A percentile compares a stretch with the other conserved stretches of the same genome.
phyloP scores from a whole-genome alignment of 129 eudicot genomes.

The Cynara cardunculus region DNA sequence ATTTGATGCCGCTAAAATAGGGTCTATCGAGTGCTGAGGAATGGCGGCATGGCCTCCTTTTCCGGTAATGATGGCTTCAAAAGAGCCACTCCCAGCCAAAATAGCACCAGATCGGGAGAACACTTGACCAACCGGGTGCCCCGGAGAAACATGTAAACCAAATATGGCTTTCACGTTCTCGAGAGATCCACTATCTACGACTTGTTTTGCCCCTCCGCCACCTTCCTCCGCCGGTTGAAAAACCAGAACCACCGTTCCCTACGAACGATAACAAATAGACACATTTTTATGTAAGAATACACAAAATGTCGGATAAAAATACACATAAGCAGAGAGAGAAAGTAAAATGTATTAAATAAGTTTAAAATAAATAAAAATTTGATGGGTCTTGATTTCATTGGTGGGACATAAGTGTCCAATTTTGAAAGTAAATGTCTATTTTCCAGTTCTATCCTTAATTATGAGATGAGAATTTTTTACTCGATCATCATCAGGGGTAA shows the following conservation, averaged over 20 bases:
- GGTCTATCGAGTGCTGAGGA: constrained; percentile 72
- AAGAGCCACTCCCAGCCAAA: constrained; percentile 50
- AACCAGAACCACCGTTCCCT: constrained; percentile 75
- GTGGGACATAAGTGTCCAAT: too few relatives aligned
- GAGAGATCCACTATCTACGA: constrained; percentile 52
- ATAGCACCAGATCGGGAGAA: constrained; percentile 48
- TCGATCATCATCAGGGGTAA: too few relatives aligned
- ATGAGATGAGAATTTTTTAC: too few relatives aligned
- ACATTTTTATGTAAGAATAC: constrained; percentile 1
- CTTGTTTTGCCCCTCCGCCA: constrained; percentile 62
- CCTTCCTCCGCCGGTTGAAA: constrained; percentile 84
- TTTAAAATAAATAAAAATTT: too few relatives aligned
- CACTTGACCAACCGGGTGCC: constrained; percentile 34
- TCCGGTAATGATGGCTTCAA: constrained; percentile 59
- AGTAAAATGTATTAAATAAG: too few relatives aligned
- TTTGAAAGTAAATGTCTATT: too few relatives aligned
- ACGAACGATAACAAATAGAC: not conserved
- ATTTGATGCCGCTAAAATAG: constrained; percentile 64
- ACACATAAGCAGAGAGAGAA: too few relatives aligned
- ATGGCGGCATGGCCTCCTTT: constrained; percentile 92
- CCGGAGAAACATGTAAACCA: constrained; percentile 49
- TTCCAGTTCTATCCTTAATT: too few relatives aligned
- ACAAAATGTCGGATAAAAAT: not conserved
- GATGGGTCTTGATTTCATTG: too few relatives aligned
- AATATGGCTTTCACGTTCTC: constrained; percentile 63